Evolutionary conservation across 2,329 filamentous ascomycete genomes (phyloP).

Genomic region (Ascochyta rabiei): DNA sequence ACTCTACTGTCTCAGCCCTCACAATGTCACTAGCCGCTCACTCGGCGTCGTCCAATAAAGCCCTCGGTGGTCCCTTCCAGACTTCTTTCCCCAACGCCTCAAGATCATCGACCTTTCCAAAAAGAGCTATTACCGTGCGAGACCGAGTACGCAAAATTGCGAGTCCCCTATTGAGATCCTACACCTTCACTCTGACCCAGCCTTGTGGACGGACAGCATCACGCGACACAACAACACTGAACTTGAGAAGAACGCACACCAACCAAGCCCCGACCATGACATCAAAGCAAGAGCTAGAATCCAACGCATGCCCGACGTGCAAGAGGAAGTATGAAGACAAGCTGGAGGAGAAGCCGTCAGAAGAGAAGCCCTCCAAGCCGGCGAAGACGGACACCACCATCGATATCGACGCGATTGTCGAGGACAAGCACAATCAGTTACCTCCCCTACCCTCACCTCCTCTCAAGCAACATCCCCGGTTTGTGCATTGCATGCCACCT

Average conservation of each 20-base stretch:
- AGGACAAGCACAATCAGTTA: constrained; percentile 26
- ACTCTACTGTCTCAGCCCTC: neutral
- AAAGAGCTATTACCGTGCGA: neutral
- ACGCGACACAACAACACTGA: neutral
- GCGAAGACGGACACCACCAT: neutral
- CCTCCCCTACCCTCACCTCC: constrained; percentile 11
- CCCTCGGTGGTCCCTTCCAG: constrained; percentile 17
- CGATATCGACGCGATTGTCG: constrained; percentile 29
- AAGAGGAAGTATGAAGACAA: constrained; percentile 5
- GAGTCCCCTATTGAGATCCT: constrained; percentile 13
- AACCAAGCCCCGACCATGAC: neutral
- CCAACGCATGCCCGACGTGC: constrained; percentile 9
- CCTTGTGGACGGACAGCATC: neutral
- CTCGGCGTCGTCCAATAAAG: neutral
- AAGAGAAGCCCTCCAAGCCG: constrained; percentile 2
- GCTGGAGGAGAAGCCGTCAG: neutral
- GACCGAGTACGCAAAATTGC: constrained; percentile 11
- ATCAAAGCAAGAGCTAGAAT: neutral
- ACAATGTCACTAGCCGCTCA: neutral
- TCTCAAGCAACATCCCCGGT: constrained; percentile 11
- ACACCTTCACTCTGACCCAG: neutral
- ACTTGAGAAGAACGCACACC: neutral
- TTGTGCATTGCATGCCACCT: constrained; percentile 26
- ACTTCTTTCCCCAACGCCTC: constrained; percentile 15
- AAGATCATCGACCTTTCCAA: constrained; percentile 20